A percentile compares a stretch with the other conserved stretches of the same genome.
phyloP scores from a whole-genome alignment of 305 asterid species.

The Ilex paraguariensis region DNA sequence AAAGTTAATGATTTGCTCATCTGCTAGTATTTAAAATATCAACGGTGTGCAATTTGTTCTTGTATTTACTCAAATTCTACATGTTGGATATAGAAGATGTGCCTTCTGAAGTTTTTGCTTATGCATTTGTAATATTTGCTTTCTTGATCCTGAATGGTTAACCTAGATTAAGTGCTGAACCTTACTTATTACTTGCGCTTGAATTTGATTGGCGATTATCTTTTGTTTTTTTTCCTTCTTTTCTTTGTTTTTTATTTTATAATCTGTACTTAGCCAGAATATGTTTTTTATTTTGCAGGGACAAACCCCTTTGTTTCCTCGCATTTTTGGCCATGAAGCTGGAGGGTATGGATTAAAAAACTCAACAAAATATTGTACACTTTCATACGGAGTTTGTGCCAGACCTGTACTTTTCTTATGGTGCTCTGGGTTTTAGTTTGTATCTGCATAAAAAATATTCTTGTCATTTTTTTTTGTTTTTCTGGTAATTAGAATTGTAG shows the following conservation, averaged over 20 bases:
- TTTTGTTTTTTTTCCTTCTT: no score
- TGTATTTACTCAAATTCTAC: no score
- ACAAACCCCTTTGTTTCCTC: conserved; percentile 36
- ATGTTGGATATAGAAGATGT: no score
- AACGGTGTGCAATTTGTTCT: no score
- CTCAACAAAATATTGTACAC: background rate
- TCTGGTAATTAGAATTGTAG: conserved; percentile 14
- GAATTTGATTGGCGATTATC: no score
- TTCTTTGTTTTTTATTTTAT: no score
- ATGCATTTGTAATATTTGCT: background rate
- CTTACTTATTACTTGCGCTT: no score
- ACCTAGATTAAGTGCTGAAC: background rate
- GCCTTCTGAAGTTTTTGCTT: no score
- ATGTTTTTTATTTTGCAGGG: conserved; percentile 16
- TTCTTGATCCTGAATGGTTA: background rate
- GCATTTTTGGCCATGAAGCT: conserved; percentile 41
- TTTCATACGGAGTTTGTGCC: background rate
- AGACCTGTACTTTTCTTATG: background rate
- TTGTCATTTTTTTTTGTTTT: background rate
- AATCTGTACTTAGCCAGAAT: background rate
- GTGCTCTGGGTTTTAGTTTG: background rate
- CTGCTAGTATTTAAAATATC: no score
- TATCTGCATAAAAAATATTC: background rate
- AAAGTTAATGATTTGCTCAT: no score
- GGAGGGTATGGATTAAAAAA: conserved; percentile 27